Base-by-base conservation (phyloP, 352 stramenopile genomes). In the Peronospora belbahrii region DNA sequence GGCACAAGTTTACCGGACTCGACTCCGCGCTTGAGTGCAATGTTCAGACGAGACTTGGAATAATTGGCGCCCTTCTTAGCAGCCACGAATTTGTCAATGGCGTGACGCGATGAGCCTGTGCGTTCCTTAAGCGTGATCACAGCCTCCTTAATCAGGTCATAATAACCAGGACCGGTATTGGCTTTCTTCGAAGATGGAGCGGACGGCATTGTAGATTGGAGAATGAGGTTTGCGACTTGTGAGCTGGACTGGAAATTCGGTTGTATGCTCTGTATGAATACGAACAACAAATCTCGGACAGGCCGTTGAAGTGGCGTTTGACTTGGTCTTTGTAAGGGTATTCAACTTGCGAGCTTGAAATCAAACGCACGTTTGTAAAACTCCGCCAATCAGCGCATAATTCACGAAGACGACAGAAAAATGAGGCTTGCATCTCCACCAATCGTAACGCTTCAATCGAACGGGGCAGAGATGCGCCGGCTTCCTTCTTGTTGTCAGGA, bases 41-140 rank as follows among this genome's bases (percentile, higher is more conserved):
- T 83, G 67, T 92, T 94, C 32, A 95, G 61, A 15, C 79, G 76
- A 32, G 80, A 82, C 50, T 85, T 85, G 40, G 68, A 74, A 67
- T 89, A 92, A 35, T 63, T 74, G 14, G 64, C 61, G 34, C 77
- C 80, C 63, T 93, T 91, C 70, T 92, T 92, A 15, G 70, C 67
- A 40, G 85, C 80, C 53, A 97, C 85, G 56, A 79, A 96, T 68
- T 97, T 97, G 69, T 95, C 93, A 56, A 97, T 97, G n/a, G 90
- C 90, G 52, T 94, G 72, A 36, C 82, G 73, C 20, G 88, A 97
- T 42, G 86, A 96, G 44, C 90, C 88, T 43, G 65, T 83, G 59
- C 87, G 86, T 48, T 96, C 88, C 66, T 97, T 96, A 38, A 97
- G 83, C 51, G 78, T 53, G 36, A 88, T 48, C 52, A 97, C 88